phyloP scores from a whole-genome alignment of 2,329 filamentous ascomycete genomes.

The Alternaria sp. region DNA sequence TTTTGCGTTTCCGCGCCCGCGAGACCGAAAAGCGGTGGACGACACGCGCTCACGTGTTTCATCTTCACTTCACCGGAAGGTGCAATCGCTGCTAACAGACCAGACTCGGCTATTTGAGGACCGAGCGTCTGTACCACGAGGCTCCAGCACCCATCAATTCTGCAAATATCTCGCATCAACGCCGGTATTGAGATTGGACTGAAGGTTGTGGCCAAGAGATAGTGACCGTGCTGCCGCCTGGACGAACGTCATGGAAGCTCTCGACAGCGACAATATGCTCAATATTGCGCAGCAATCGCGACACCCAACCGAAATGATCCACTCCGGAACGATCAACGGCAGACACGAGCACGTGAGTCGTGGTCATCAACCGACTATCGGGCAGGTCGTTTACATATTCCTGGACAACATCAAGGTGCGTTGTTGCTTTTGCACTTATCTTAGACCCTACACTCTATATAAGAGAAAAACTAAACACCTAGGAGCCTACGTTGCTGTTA shows the following conservation, averaged over 20 bases:
- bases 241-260: not conserved
- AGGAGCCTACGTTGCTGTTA: too few species aligned
- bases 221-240: not conserved
- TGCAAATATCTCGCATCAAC: not conserved
- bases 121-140: slow-evolving; percentile 1
- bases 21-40: not conserved
- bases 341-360: not conserved
- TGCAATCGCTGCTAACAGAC: not conserved
- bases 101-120: slow-evolving; percentile 1
- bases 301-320: not conserved
- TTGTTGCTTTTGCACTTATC: not conserved
- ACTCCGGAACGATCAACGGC: not conserved
- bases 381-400: slow-evolving; percentile 20
- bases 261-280: not conserved
- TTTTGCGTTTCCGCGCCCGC: not conserved
- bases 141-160: not conserved
- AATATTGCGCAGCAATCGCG: not conserved
- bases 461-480: too few species aligned
- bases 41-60: slow-evolving; percentile 7
- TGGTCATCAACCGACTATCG: not conserved
- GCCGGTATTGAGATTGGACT: not conserved
- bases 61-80: slow-evolving; percentile 10
- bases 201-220: not conserved
- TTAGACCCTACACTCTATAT: not conserved
- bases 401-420: slow-evolving; percentile 29